These are phyloP conservation scores for Zoysia pacifica DNA, from an alignment of 176 grass and related monocot species.

Conservation along the genomic window DNA sequence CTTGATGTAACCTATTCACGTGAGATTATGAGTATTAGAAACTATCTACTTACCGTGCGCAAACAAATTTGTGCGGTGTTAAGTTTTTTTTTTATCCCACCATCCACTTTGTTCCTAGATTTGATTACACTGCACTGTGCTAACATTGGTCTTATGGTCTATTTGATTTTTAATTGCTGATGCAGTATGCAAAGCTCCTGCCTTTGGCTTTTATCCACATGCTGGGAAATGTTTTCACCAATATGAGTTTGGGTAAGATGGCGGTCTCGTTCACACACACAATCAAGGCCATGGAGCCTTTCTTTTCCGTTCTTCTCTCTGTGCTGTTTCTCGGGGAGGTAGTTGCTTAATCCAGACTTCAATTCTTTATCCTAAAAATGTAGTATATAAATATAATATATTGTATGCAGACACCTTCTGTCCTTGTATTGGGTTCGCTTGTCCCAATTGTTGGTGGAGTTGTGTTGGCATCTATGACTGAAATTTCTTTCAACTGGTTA, in stretches of 20 bases:
- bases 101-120: not conserved
- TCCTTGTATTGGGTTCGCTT: slow-evolving; percentile 57
- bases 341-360: not conserved
- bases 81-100: not conserved
- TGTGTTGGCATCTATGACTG: slow-evolving; percentile 82
- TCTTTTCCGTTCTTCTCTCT: slow-evolving; percentile 90
- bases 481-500: slow-evolving; percentile 99
- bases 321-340: slow-evolving; percentile 77
- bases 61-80: too few species aligned
- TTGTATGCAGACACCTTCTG: slow-evolving; percentile 63
- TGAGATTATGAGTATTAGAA: not conserved
- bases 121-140: not conserved
- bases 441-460: slow-evolving; percentile 88
- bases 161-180: slow-evolving; percentile 14
- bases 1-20: not conserved
- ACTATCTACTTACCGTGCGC: too few species aligned
- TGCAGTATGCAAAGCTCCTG: slow-evolving; percentile 65
- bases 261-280: slow-evolving; percentile 97
- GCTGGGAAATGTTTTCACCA: slow-evolving; percentile 82
- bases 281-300: slow-evolving; percentile 94
- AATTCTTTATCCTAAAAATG: not conserved
- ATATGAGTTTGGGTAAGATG: slow-evolving; percentile 89
- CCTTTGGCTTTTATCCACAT: slow-evolving; percentile 74
- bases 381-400: not conserved
- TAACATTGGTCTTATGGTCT: not conserved